Evolutionary conservation across 768 basidiomycete genomes (phyloP).

Genomic region (Dioszegia crocea): DNA sequence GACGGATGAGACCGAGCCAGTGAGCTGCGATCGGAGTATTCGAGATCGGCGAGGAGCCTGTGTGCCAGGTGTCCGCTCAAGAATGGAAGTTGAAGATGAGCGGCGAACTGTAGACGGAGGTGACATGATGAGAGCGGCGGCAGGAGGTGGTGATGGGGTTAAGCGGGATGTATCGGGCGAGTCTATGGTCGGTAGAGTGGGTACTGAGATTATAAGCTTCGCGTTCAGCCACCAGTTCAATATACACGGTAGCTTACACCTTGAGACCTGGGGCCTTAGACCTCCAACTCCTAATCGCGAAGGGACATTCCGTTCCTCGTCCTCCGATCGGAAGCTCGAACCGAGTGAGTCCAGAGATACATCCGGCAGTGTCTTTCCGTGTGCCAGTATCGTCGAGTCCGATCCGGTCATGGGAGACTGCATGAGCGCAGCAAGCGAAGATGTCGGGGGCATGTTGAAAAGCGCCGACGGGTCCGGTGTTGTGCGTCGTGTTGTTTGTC

Average conservation of each 20-base stretch:
- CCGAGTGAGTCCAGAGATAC: slow-evolving; percentile 40
- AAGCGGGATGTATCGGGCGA: slow-evolving; percentile 30
- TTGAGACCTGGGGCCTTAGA: slow-evolving; percentile 1
- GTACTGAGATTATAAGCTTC: slow-evolving; percentile 9
- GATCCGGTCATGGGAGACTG: slow-evolving; percentile 27
- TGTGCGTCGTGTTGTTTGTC: no score
- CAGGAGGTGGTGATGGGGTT: slow-evolving; percentile 6
- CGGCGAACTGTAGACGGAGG: slow-evolving; percentile 34
- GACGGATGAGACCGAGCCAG: slow-evolving; percentile 20
- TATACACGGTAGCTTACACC: slow-evolving; percentile 5
- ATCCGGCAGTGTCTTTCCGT: slow-evolving; percentile 41
- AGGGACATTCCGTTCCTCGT: slow-evolving; percentile 18
- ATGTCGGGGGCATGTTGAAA: slow-evolving; percentile 5
- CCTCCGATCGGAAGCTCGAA: slow-evolving; percentile 40
- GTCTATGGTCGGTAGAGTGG: slow-evolving; percentile 10
- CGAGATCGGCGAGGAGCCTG: slow-evolving; percentile 30
- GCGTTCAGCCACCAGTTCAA: no score
- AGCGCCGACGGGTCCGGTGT: neutral
- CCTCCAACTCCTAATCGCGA: slow-evolving; percentile 6
- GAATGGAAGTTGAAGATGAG: slow-evolving; percentile 36
- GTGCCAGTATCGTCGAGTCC: slow-evolving; percentile 32
- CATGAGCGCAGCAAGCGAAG: slow-evolving; percentile 32
- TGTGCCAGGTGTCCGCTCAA: slow-evolving; percentile 18
- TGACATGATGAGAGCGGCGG: slow-evolving; percentile 19
- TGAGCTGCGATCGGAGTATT: slow-evolving; percentile 18